Conservation (phyloP, 441 rosid genomes). For the Iberis amara region DNA sequence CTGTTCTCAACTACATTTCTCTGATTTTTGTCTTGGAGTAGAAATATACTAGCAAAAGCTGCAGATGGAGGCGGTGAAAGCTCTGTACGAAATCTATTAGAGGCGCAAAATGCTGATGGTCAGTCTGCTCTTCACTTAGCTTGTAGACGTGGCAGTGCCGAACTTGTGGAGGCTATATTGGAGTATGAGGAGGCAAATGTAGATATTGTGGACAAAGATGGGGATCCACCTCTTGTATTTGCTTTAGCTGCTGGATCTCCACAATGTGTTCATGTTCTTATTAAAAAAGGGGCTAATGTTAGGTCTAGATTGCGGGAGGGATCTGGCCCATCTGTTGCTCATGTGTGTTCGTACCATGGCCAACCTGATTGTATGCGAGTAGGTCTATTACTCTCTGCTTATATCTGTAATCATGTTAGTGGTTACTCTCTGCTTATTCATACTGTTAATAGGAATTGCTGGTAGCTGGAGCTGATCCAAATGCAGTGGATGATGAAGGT, state of each 20-base stretch:
- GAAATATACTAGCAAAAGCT: conserved; percentile 75
- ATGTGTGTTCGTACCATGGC: conserved; percentile 98
- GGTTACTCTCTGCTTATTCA: not conserved
- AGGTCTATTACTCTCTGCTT: conserved; percentile 34
- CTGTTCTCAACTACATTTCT: conserved; percentile 20
- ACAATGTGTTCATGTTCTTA: conserved; percentile 86
- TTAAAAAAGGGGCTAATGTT: conserved; percentile 74
- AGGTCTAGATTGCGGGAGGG: conserved; percentile 90
- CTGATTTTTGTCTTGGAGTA: conserved; percentile 30
- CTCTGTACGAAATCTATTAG: conserved; percentile 53
- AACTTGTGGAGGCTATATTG: conserved; percentile 78
- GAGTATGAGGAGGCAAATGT: conserved; percentile 65
- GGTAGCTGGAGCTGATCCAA: conserved; percentile 98
- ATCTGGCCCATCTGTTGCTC: conserved; percentile 93
- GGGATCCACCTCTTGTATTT: conserved; percentile 98
- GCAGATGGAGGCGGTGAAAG: conserved; percentile 47
- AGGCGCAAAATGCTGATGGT: conserved; percentile 88
- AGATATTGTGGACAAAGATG: conserved; percentile 89
- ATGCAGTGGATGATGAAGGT: conserved; percentile 98
- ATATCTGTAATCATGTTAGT: no score
- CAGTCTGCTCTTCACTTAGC: conserved; percentile 98
- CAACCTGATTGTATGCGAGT: conserved; percentile 99
- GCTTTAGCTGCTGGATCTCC: conserved; percentile 99
- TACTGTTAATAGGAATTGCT: conserved; percentile 65
- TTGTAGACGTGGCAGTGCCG: conserved; percentile 92